These are phyloP conservation scores for Talaromyces borbonicus DNA, from an alignment of 495 filamentous ascomycete genomes.

Conservation along the genomic window DNA sequence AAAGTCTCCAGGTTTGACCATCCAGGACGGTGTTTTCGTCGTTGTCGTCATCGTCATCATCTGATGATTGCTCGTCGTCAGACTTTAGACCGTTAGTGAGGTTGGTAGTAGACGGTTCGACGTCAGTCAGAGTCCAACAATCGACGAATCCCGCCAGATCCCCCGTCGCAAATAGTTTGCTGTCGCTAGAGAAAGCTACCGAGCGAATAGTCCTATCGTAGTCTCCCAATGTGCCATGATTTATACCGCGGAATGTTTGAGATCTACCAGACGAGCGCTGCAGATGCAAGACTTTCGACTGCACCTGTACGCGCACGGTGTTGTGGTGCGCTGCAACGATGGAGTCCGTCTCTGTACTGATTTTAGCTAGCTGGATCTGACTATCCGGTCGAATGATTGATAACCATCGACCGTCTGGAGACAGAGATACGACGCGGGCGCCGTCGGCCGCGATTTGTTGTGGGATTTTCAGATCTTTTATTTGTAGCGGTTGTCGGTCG, in stretches of 20 bases:
- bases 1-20: constrained; percentile 57
- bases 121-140: constrained; percentile 62
- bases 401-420: constrained; percentile 46
- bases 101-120: constrained; percentile 23
- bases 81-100: constrained; percentile 19
- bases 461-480: constrained; percentile 58
- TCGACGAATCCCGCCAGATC: constrained; percentile 84
- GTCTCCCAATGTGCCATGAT: constrained; percentile 57
- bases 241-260: constrained; percentile 3
- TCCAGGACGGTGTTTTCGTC: constrained; percentile 21
- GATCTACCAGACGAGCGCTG: constrained; percentile 1
- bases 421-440: constrained; percentile 52
- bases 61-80: constrained; percentile 44
- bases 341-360: constrained; percentile 22
- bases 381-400: constrained; percentile 42
- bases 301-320: constrained; percentile 33
- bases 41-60: constrained; percentile 37
- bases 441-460: constrained; percentile 40
- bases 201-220: constrained; percentile 73
- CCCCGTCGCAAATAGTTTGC: constrained; percentile 62
- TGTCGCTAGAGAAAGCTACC: constrained; percentile 69
- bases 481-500: constrained; percentile 45
- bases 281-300: constrained; percentile 24
- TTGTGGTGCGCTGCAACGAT: no score
- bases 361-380: constrained; percentile 35